phyloP scores from a whole-genome alignment of 345 rosid genomes.

The Dovyalis caffra region DNA sequence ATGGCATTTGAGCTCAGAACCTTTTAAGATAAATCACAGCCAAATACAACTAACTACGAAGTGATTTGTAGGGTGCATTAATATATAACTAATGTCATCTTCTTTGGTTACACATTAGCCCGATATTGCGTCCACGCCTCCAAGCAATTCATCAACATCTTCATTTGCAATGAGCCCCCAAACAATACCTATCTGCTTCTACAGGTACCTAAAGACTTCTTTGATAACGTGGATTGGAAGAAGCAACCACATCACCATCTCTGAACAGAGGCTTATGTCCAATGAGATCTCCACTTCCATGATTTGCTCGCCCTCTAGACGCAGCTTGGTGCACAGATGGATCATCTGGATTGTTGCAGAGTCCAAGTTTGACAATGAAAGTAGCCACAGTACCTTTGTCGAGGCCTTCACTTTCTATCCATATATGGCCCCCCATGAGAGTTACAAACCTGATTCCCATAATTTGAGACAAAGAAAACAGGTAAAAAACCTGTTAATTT shows the following conservation, averaged over 20 bases:
- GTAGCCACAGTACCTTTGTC: conserved; percentile 67
- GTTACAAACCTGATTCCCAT: conserved; percentile 63
- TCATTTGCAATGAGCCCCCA: not conserved
- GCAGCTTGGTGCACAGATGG: conserved; percentile 37
- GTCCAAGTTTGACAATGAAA: conserved; percentile 65
- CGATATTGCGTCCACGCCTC: not conserved
- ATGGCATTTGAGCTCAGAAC: not conserved
- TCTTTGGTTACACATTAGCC: not conserved
- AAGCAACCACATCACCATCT: conserved; percentile 22
- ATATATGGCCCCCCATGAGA: conserved; percentile 90
- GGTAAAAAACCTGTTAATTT: not conserved
- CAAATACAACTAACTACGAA: not conserved
- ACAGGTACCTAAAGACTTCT: conserved; percentile 40
- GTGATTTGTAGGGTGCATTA: not conserved
- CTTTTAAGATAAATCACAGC: too few relatives aligned
- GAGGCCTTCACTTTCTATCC: conserved; percentile 86
- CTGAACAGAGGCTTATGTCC: conserved; percentile 28
- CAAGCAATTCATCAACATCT: not conserved
- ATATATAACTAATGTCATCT: not conserved
- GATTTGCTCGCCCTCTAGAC: conserved; percentile 44
- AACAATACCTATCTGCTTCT: not conserved
- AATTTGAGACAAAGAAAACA: conserved; percentile 2
- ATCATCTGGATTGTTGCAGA: conserved; percentile 43
- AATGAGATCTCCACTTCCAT: conserved; percentile 49
- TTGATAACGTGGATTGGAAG: conserved; percentile 39